phyloP scores from a whole-genome alignment of 202 grass and related monocot species.

The Saccharum hybrid region DNA sequence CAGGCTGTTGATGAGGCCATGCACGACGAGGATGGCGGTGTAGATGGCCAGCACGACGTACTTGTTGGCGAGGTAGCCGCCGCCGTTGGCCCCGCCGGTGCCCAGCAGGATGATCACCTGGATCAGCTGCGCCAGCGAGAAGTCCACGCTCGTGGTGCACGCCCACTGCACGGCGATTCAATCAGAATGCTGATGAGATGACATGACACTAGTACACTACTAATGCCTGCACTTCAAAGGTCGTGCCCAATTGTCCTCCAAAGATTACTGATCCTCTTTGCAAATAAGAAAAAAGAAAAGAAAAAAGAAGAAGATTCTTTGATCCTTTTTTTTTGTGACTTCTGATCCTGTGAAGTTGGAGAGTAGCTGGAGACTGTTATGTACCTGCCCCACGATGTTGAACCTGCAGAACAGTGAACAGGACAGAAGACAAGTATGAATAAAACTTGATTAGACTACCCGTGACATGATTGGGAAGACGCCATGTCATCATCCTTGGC shows the following conservation, averaged over 20 bases:
- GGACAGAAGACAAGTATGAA: neutral
- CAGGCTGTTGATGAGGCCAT: constrained; percentile 84
- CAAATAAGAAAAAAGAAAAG: too few species aligned
- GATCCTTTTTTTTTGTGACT: too few species aligned
- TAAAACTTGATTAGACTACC: neutral
- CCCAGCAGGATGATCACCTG: constrained; percentile 83
- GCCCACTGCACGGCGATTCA: constrained; percentile 57
- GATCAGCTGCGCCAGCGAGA: constrained; percentile 78
- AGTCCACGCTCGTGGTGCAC: constrained; percentile 66
- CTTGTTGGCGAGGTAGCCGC: constrained; percentile 76
- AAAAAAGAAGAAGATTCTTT: too few species aligned
- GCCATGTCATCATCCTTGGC: neutral
- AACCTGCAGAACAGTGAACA: constrained; percentile 54
- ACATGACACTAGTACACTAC: neutral
- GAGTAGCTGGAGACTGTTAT: neutral
- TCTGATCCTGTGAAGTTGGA: neutral
- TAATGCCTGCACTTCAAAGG: neutral
- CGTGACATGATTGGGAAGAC: neutral
- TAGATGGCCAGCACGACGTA: constrained; percentile 73
- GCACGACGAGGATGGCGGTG: constrained; percentile 49
- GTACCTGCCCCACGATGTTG: constrained; percentile 88
- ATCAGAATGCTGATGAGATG: too few species aligned
- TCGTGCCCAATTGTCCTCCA: neutral
- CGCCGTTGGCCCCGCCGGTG: constrained; percentile 81
- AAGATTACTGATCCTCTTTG: neutral